phyloP scores from a whole-genome alignment of 2,329 filamentous ascomycete genomes.

The Fusarium xylarioides region DNA sequence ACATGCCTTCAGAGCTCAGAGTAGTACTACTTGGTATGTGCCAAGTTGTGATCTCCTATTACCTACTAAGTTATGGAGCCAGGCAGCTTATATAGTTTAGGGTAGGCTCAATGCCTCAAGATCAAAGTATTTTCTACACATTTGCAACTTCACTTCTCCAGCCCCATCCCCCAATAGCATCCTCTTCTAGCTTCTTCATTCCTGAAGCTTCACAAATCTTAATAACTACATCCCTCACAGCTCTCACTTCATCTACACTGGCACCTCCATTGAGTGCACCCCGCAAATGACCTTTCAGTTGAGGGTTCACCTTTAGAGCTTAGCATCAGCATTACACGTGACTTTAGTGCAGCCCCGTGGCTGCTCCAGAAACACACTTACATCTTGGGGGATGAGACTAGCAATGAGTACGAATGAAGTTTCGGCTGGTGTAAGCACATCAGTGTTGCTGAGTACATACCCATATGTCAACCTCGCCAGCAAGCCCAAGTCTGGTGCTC shows the following conservation, averaged over 20 bases:
- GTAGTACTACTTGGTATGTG: not conserved
- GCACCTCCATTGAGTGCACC: conserved; percentile 41
- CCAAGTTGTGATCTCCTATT: not conserved
- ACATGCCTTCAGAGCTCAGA: not conserved
- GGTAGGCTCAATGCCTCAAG: not conserved
- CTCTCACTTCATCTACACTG: conserved; percentile 39
- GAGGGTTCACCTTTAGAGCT: conserved; percentile 38
- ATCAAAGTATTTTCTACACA: conserved; percentile 13
- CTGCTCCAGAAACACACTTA: conserved; percentile 9
- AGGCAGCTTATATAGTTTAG: not conserved
- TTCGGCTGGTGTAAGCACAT: conserved; percentile 36
- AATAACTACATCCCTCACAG: conserved; percentile 39
- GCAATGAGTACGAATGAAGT: conserved; percentile 42
- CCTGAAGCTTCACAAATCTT: conserved; percentile 41
- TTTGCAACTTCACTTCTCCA: conserved; percentile 42
- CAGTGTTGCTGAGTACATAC: conserved; percentile 41
- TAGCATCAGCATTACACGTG: not conserved
- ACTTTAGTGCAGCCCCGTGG: not conserved
- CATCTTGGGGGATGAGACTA: conserved; percentile 42
- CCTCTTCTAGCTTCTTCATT: conserved; percentile 31
- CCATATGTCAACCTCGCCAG: conserved; percentile 40
- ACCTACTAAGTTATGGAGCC: not conserved
- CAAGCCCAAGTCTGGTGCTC: conserved; percentile 38
- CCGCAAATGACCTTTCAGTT: conserved; percentile 41
- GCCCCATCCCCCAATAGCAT: conserved; percentile 39